These are phyloP conservation scores for Monilinia fructicola DNA, from an alignment of 2,329 filamentous ascomycete species.

Conservation along the genomic window DNA sequence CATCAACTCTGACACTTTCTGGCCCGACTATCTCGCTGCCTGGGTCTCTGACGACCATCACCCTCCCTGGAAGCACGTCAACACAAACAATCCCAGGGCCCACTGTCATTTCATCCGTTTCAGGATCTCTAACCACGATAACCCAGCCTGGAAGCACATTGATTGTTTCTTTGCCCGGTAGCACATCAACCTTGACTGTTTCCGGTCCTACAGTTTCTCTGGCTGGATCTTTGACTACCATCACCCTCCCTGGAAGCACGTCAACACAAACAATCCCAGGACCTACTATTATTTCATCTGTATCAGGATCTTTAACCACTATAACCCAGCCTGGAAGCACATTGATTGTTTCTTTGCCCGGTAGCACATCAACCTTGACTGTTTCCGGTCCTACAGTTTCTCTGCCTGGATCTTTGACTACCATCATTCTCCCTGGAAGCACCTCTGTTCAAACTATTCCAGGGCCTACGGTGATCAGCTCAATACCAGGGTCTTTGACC, in stretches of 20 bases:
- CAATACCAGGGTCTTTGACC: constrained; percentile 22
- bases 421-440: background rate
- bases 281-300: constrained; percentile 24
- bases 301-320: constrained; percentile 26
- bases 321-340: constrained; percentile 22
- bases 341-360: constrained; percentile 4
- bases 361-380: background rate
- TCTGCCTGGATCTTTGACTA: constrained; percentile 5
- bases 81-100: constrained; percentile 19
- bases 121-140: constrained; percentile 19
- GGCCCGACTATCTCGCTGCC: constrained; percentile 18
- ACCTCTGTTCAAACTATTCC: background rate
- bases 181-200: constrained; percentile 6
- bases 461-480: background rate
- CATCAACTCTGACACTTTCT: constrained; percentile 1
- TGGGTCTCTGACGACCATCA: background rate
- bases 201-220: constrained; percentile 9
- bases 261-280: constrained; percentile 17
- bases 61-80: background rate
- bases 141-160: constrained; percentile 20
- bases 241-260: background rate
- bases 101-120: constrained; percentile 26
- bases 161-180: constrained; percentile 10
- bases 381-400: background rate
- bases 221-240: constrained; percentile 4